Evolutionary conservation across 2,329 filamentous ascomycete genomes (phyloP), one percentile per base, ranked within the genome.

Genomic region (Pestalotiopsis sp.): DNA sequence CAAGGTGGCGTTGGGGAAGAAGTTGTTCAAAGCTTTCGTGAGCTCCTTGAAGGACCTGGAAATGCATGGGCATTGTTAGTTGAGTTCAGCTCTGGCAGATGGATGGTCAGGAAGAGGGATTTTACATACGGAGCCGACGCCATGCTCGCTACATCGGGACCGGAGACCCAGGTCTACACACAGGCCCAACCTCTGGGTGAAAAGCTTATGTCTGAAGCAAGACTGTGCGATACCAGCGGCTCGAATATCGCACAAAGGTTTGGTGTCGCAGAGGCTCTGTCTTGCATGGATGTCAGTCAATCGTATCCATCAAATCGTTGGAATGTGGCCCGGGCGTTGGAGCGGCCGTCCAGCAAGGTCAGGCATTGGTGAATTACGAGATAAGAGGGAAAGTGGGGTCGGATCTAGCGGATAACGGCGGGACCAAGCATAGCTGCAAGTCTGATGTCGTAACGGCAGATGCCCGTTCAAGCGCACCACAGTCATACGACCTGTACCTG

Each of bases 41-140:
- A 91, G 83, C 74, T 91, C 89, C 76, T 89, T 91, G 60, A 88
- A 80, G n/a, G 87, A 85, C 71, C 87, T 89, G 59, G 41, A n/a
- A 17, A 20, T 31, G 39, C 11, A 23, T 13, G 59, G 25, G 38
- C 13, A 31, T 14, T 61, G 27, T 38, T 12, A 36, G 59, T 20
- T 56, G 39, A 23, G 6, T 25, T 6, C 39, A 17, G 31, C 31
- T 36, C 31, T 36, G 45, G 23, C 41, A 27, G 57, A 13, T 14
- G 14, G 27, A 58, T 3, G 25, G 23, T 36, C 23, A 52, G 23
- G 36, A n/a, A 36, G 36, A 25, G 13, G 25, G 41, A 25, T 39
- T 65, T 66, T 63, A 25, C 66, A 38, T 67, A 67, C 66, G 66
- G 66, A 11, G 59, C 38, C 6, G 58, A 62, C 20, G 66, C 66